phyloP scores from a whole-genome alignment of 495 filamentous ascomycete species.

The Aspergillus diversus region DNA sequence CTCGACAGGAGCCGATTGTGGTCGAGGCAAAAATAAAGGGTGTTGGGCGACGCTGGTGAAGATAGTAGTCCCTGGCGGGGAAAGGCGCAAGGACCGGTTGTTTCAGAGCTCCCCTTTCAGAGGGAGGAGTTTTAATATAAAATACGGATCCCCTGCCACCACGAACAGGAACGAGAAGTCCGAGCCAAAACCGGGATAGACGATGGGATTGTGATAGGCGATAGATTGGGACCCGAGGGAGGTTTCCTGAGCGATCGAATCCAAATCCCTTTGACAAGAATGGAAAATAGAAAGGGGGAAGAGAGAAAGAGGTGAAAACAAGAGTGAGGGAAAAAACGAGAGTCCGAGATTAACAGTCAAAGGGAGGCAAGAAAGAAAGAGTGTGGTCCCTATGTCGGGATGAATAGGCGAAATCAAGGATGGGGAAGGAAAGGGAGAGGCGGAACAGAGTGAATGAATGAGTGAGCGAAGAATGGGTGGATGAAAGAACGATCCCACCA shows the following conservation, averaged over 20 bases:
- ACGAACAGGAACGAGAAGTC: conserved; percentile 7
- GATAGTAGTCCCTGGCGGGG: conserved; percentile 23
- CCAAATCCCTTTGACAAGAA: not conserved
- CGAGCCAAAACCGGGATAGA: not conserved
- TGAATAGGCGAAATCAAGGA: conserved; percentile 14
- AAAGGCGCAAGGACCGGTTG: conserved; percentile 23
- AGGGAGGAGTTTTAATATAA: conserved; percentile 24
- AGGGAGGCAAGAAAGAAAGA: not conserved
- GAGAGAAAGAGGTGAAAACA: not conserved
- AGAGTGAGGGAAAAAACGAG: not conserved
- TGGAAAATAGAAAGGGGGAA: not conserved
- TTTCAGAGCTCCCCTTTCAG: conserved; percentile 30
- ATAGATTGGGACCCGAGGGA: not conserved
- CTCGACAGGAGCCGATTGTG: conserved; percentile 10
- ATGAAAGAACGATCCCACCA: not conserved
- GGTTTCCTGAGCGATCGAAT: not conserved
- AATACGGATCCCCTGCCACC: conserved; percentile 9
- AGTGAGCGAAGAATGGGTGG: conserved; percentile 10
- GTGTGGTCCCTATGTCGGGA: conserved; percentile 15
- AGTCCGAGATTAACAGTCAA: conserved; percentile 14
- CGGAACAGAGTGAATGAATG: conserved; percentile 8
- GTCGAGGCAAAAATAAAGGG: conserved; percentile 14
- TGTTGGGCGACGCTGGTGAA: conserved; percentile 17
- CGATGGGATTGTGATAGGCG: not conserved
- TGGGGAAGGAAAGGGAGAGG: conserved; percentile 17